These are phyloP conservation scores for Nadsonia fulvescens DNA, from an alignment of 805 yeast genomes.

Conservation along the genomic window DNA sequence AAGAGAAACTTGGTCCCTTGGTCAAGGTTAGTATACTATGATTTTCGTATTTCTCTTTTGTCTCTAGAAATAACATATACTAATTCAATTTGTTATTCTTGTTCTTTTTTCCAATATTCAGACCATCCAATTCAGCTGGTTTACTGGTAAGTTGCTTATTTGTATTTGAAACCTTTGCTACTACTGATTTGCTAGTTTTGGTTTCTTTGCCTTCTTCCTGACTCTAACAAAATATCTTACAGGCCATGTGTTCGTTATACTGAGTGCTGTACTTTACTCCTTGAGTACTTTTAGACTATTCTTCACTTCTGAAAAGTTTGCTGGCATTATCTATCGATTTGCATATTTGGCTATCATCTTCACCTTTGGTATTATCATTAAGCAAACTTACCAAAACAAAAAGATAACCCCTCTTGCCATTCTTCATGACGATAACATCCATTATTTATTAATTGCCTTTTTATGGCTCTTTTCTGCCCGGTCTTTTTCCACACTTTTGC, in stretches of 20 bases:
- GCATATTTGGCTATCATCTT: conserved; percentile 46
- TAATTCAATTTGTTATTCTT: too few relatives aligned
- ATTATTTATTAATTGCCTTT: conserved; percentile 43
- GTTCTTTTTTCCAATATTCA: too few relatives aligned
- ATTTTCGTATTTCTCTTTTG: too few relatives aligned
- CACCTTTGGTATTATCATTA: conserved; percentile 61
- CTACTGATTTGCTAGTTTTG: conserved; percentile 1
- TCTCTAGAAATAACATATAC: too few relatives aligned
- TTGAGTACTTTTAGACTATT: conserved; percentile 17
- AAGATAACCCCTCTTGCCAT: conserved; percentile 16
- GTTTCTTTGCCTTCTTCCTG: background rate
- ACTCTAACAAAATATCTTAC: conserved; percentile 2
- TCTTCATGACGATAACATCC: conserved; percentile 48
- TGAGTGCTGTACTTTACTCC: conserved; percentile 23
- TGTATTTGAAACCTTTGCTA: background rate
- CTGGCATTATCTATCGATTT: conserved; percentile 33
- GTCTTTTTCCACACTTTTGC: conserved; percentile 43
- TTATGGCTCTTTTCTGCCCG: conserved; percentile 43
- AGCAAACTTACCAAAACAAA: conserved; percentile 29
- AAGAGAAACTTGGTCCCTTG: too few relatives aligned
- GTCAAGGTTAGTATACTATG: too few relatives aligned
- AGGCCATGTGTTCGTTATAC: conserved; percentile 34
- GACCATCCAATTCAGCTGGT: conserved; percentile 64
- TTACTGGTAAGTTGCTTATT: conserved; percentile 20
- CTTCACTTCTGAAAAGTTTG: conserved; percentile 15